Evolutionary conservation across 169 alveolate species (phyloP).

Genomic region (Eimeria tenella): DNA sequence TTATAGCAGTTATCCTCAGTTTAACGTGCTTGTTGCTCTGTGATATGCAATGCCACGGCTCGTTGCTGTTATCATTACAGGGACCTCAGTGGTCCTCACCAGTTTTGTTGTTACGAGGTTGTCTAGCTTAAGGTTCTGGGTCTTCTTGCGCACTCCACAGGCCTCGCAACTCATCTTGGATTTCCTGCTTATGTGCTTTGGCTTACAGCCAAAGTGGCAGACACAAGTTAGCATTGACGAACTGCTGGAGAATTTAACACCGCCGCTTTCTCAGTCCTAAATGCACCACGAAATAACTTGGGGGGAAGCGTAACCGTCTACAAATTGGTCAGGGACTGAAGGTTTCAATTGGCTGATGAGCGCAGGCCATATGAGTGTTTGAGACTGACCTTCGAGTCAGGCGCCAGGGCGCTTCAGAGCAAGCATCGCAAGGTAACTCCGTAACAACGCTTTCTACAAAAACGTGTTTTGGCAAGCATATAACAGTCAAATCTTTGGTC

Average conservation of each 20-base stretch:
- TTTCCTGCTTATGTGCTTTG: constrained; percentile 74
- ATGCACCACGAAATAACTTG: too few relatives aligned
- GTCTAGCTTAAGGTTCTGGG: neutral
- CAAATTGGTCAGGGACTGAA: constrained; percentile 5
- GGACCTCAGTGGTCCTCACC: too few relatives aligned
- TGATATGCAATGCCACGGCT: too few relatives aligned
- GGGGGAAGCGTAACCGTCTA: neutral
- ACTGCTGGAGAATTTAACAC: constrained; percentile 72
- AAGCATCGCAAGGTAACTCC: too few relatives aligned
- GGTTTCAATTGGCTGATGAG: constrained; percentile 22
- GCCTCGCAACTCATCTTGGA: constrained; percentile 78
- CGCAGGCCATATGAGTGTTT: constrained; percentile 3
- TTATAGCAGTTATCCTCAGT: neutral
- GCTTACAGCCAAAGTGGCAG: constrained; percentile 81
- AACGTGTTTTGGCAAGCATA: too few relatives aligned
- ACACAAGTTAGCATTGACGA: constrained; percentile 73
- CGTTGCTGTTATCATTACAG: too few relatives aligned
- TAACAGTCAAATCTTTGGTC: too few relatives aligned
- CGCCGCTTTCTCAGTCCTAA: constrained; percentile 31
- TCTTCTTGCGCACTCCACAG: constrained; percentile 45
- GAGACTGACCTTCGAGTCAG: constrained; percentile 2
- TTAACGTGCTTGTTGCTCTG: too few relatives aligned
- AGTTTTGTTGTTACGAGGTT: too few relatives aligned
- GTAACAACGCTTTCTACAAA: too few relatives aligned
- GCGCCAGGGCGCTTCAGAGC: neutral